Conservation (phyloP, 345 rosid genomes). For the Jatropha curcas region DNA sequence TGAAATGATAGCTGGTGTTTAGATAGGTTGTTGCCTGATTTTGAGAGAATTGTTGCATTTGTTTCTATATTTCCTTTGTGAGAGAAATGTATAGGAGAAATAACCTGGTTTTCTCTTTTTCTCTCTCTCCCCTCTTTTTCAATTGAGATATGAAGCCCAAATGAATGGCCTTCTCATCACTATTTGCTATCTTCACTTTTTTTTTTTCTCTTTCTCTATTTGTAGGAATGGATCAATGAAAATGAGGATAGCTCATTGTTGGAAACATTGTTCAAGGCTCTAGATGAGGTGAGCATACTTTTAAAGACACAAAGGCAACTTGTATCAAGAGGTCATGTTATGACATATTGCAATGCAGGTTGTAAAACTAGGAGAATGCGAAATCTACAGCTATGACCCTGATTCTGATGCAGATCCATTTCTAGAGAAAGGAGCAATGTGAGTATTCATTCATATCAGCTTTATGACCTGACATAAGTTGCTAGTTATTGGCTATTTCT, state of each 20-base stretch:
- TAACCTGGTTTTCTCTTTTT: background rate
- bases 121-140: too few relatives aligned
- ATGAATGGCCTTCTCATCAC: background rate
- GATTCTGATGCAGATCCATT: constrained; percentile 82
- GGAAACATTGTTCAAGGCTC: constrained; percentile 74
- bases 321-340: constrained; percentile 8
- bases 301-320: constrained; percentile 15
- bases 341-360: constrained; percentile 55
- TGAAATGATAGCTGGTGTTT: background rate
- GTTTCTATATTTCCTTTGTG: background rate
- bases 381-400: constrained; percentile 82
- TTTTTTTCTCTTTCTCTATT: constrained; percentile 7
- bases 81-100: background rate
- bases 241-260: constrained; percentile 70
- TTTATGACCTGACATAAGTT: background rate
- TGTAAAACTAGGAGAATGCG: constrained; percentile 79
- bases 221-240: constrained; percentile 77
- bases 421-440: constrained; percentile 85
- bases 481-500: background rate
- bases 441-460: constrained; percentile 20
- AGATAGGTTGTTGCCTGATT: background rate
- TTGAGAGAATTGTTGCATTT: background rate
- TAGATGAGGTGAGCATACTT: constrained; percentile 77
- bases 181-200: background rate
- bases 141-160: background rate